Base-by-base conservation (phyloP, 306 rosid species). In the Ceratonia siliqua region DNA sequence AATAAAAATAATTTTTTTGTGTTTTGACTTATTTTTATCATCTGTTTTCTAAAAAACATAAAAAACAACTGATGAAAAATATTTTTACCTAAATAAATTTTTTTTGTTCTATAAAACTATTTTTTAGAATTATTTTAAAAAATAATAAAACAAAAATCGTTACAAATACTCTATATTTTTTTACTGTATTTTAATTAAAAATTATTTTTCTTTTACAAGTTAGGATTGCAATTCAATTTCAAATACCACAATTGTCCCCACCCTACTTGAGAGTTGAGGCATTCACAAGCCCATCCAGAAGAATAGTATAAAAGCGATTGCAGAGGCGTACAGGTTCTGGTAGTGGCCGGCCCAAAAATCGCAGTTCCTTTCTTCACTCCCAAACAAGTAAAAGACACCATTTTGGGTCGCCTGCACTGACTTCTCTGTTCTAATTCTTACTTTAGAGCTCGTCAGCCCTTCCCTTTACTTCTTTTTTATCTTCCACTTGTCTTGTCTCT, bases 401-500 rank as follows among this genome's bases (percentile, higher is more conserved):
- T 68, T 72, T 75, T 57, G 41, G 69, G 54, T 36, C 57, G 70
- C 49, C 68, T 73, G 35, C 46, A 64, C 50, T 38, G 17, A 14
- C 70, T 43, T 24, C 43, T 13, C 58, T 62, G 48, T 39, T 64
- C 78, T 43, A 67, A 18, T 72, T 68, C 75, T 32, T 33, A 20
- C 77, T 61, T 72, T 61, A 73, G 20, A 55, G 72, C 77, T 67
- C 61, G 59, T 72, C 83, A 55, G 36, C 75, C 14, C 62, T 28
- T 30, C 32, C 8, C 53, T 78, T 70, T 79, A 39, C 80, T 28
- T 62, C 39, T 49, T 77, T 78, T 75, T 82, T 41, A 78, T 86
- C 76, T 79, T 86, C 87, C 87, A 70, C 78, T 33, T 76, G 59
- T 81, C 75, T n/a, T n/a, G n/a, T n/a, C n/a, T n/a, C n/a, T 50